A percentile compares a stretch with the other conserved stretches of the same genome.
Evolutionary conservation across 108 stramenopile genomes (phyloP).

Genomic region (Phaeodactylum tricornutum): DNA sequence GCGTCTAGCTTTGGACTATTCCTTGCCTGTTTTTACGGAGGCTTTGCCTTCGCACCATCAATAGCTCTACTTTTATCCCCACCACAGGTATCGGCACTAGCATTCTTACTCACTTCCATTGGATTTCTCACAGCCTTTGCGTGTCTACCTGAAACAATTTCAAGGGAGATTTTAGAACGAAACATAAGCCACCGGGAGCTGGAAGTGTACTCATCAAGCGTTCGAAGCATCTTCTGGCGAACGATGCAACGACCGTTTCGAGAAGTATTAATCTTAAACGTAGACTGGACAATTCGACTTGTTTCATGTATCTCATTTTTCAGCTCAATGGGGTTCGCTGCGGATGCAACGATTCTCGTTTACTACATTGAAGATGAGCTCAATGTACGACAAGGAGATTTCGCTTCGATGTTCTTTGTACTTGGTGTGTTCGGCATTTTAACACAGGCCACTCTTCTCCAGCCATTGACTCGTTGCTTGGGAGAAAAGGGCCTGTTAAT

Average conservation of each 20-base stretch:
- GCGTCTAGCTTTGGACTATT: constrained; percentile 62
- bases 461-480: constrained; percentile 33
- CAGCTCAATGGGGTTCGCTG: constrained; percentile 45
- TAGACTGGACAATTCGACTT: constrained; percentile 28
- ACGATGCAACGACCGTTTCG: constrained; percentile 26
- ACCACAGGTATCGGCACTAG: constrained; percentile 28
- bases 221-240: neutral
- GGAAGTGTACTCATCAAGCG: neutral
- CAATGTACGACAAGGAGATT: constrained; percentile 45
- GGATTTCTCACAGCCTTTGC: constrained; percentile 31
- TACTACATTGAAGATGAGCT: constrained; percentile 70
- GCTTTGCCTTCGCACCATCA: constrained; percentile 52
- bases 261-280: constrained; percentile 59
- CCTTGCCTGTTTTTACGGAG: constrained; percentile 48
- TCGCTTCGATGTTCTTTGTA: constrained; percentile 52
- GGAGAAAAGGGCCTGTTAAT: constrained; percentile 59
- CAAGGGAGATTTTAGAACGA: constrained; percentile 1
- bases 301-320: constrained; percentile 57
- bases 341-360: constrained; percentile 53
- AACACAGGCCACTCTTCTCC: constrained; percentile 52
- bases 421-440: constrained; percentile 52
- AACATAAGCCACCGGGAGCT: neutral
- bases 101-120: constrained; percentile 17
- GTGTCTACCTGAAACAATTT: constrained; percentile 46
- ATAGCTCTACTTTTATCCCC: constrained; percentile 47